Conservation (phyloP, 1,284 basidiomycete species). For the Ceratobasidium papillatum region DNA sequence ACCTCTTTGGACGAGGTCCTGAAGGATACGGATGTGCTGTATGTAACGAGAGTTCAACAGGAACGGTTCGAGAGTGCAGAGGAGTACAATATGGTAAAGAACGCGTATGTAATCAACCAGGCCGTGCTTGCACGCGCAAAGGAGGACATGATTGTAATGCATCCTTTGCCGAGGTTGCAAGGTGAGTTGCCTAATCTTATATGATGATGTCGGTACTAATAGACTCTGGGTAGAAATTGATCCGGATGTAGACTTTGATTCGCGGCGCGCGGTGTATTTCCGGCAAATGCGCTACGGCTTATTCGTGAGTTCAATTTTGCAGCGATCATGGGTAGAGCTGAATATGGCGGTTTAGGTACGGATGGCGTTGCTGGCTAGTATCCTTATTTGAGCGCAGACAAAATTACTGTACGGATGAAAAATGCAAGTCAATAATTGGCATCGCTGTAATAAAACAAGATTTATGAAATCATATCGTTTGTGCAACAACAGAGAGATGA, state of each 20-base stretch:
- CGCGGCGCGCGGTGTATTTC: slow-evolving; percentile 94
- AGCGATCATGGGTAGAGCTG: not conserved
- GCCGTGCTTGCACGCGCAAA: slow-evolving; percentile 91
- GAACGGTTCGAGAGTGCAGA: slow-evolving; percentile 86
- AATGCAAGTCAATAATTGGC: too few species aligned
- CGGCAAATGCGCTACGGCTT: slow-evolving; percentile 98
- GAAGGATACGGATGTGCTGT: slow-evolving; percentile 94
- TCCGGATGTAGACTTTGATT: slow-evolving; percentile 98
- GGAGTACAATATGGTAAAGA: slow-evolving; percentile 93
- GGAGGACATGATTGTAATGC: slow-evolving; percentile 98
- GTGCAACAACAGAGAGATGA: too few species aligned
- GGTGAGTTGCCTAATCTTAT: slow-evolving; percentile 58
- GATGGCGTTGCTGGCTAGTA: slow-evolving; percentile 78
- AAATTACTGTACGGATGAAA: too few species aligned
- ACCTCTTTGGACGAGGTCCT: slow-evolving; percentile 91
- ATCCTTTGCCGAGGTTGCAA: slow-evolving; percentile 93
- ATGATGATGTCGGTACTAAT: slow-evolving; percentile 36
- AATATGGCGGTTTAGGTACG: slow-evolving; percentile 63
- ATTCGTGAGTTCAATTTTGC: slow-evolving; percentile 71
- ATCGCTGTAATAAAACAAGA: too few species aligned
- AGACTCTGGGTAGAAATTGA: slow-evolving; percentile 78
- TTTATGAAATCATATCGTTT: too few species aligned
- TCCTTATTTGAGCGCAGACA: slow-evolving; percentile 57
- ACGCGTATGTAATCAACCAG: slow-evolving; percentile 94
- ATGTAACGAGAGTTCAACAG: slow-evolving; percentile 96